Conservation (phyloP, 139 green algal genomes). For the Asterochloris sp. region DNA sequence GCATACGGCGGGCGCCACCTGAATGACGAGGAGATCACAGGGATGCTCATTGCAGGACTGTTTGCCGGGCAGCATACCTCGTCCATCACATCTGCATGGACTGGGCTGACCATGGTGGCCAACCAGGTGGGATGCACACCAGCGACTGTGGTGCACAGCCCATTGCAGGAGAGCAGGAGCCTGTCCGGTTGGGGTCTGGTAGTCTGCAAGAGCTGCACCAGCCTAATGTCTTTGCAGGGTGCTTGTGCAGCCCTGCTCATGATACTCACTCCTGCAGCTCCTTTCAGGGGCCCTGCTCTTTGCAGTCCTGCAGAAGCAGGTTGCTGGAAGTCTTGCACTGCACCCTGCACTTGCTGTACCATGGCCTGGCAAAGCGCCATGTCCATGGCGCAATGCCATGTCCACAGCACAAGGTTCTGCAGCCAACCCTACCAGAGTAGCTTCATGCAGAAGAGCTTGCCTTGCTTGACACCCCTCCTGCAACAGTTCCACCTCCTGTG, state of each 20-base stretch:
- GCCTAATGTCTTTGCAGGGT: no score
- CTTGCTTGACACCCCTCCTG: neutral
- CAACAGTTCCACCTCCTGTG: neutral
- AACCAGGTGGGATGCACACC: slow-evolving; percentile 38
- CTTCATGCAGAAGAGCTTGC: neutral
- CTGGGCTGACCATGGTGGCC: slow-evolving; percentile 71
- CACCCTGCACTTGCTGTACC: no score
- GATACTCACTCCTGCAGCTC: no score
- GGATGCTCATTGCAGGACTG: slow-evolving; percentile 95
- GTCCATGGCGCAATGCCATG: neutral
- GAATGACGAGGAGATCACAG: slow-evolving; percentile 91
- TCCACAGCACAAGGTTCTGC: neutral
- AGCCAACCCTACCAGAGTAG: neutral
- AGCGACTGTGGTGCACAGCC: neutral
- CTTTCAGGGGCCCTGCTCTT: no score
- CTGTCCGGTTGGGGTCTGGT: no score
- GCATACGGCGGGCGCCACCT: slow-evolving; percentile 68
- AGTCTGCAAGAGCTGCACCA: no score
- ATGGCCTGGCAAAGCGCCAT: no score
- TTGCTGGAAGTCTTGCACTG: no score
- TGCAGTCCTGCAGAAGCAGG: no score
- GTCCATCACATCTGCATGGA: slow-evolving; percentile 93
- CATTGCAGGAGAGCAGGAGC: no score
- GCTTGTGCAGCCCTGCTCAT: no score
- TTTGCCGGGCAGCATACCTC: slow-evolving; percentile 98